A percentile compares a stretch with the other conserved stretches of the same genome.
Conservation (phyloP, 2,329 filamentous ascomycete species). For the Rasamsonia emersonii region DNA sequence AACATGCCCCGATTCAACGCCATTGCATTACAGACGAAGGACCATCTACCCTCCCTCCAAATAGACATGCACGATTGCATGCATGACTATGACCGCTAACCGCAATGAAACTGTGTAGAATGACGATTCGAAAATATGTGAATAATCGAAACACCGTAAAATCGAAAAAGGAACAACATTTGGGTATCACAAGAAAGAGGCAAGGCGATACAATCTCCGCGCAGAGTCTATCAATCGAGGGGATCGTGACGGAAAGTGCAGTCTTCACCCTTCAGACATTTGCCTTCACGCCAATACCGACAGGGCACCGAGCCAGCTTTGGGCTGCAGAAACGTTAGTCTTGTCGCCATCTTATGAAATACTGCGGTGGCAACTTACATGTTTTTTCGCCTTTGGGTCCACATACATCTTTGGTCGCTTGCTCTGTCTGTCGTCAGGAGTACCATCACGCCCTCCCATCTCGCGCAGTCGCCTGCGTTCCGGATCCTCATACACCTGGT, state of each 20-base stretch:
- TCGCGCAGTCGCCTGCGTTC: slow-evolving; percentile 35
- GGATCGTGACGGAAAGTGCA: slow-evolving; percentile 44
- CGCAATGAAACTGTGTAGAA: too few relatives aligned
- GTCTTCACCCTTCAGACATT: slow-evolving; percentile 44
- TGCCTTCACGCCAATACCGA: slow-evolving; percentile 46
- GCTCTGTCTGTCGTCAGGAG: slow-evolving; percentile 19
- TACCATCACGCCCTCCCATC: slow-evolving; percentile 22
- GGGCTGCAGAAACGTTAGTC: slow-evolving; percentile 18
- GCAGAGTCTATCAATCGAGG: slow-evolving; percentile 6
- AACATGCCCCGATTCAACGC: too few relatives aligned
- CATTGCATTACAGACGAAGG: too few relatives aligned
- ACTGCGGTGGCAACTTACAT: slow-evolving; percentile 19
- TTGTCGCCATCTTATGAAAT: neutral
- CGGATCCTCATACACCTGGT: slow-evolving; percentile 35
- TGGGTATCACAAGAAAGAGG: slow-evolving; percentile 4
- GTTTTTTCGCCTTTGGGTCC: slow-evolving; percentile 25
- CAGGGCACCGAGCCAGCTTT: slow-evolving; percentile 41
- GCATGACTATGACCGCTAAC: too few relatives aligned
- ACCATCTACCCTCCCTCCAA: too few relatives aligned
- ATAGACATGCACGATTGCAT: too few relatives aligned
- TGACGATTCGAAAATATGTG: too few relatives aligned
- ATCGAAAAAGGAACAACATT: neutral
- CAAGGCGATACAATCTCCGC: slow-evolving; percentile 6
- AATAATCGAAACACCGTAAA: neutral
- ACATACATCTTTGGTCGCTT: slow-evolving; percentile 29